These are phyloP conservation scores for Rhexocercosporidium sp. DNA, from an alignment of 2,329 filamentous ascomycete species.

Conservation along the genomic window DNA sequence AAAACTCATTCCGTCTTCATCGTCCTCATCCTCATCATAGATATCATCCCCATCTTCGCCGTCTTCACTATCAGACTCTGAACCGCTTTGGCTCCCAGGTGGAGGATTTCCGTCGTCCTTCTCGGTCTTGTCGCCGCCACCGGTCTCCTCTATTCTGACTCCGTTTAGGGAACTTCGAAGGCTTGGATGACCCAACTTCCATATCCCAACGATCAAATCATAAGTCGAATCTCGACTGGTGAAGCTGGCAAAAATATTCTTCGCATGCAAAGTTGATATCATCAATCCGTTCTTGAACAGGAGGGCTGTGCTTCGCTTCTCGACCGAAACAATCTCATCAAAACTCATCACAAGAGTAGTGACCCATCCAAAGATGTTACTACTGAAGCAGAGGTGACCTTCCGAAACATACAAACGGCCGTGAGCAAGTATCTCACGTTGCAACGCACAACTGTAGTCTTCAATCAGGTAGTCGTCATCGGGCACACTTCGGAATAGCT, in stretches of 20 bases:
- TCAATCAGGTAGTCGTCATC: constrained; percentile 98
- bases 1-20: constrained; percentile 66
- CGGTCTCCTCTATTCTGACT: constrained; percentile 78
- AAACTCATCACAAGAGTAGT: constrained; percentile 98
- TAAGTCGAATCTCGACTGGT: constrained; percentile 95
- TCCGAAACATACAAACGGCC: constrained; percentile 96
- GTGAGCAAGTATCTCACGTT: constrained; percentile 93
- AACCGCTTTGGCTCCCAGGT: constrained; percentile 55
- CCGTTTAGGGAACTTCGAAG: constrained; percentile 91
- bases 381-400: constrained; percentile 97
- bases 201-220: constrained; percentile 95
- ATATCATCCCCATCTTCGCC: constrained; percentile 73
- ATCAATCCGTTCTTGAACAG: constrained; percentile 97
- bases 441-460: constrained; percentile 95
- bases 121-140: constrained; percentile 87
- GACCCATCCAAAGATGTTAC: constrained; percentile 98
- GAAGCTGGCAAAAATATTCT: constrained; percentile 95
- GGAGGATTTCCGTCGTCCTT: constrained; percentile 65
- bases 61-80: constrained; percentile 53
- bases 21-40: constrained; percentile 80
- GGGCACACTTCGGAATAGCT: constrained; percentile 92
- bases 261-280: constrained; percentile 93
- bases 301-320: constrained; percentile 94
- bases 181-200: constrained; percentile 95
- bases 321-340: constrained; percentile 94